Evolutionary conservation across 441 rosid species (phyloP), one percentile per base, ranked within the genome.

Genomic region (Melastoma candidum): DNA sequence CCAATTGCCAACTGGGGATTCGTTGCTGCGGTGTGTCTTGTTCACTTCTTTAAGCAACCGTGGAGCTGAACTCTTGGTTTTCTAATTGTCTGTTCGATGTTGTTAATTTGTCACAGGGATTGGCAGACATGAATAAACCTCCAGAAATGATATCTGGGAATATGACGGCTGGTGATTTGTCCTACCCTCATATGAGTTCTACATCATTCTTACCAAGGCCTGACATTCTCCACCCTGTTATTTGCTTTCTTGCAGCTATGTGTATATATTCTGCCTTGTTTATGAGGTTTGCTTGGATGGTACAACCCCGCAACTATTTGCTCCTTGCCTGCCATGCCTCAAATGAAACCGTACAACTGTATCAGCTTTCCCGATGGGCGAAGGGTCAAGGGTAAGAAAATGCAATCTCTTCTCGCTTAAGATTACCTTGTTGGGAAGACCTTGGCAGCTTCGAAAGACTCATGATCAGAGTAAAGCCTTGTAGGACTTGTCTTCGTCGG

Each of bases 271-370:
- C 92, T 3, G 89, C 78, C 57, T 68, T 85, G 68, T 84, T 82
- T 76, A 83, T 85, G 94, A 90, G 98, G 67, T 90, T 90, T 76
- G 95, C 98, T 1, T 87, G 96, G 95, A 92, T 88, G 97, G 98
- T 92, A 29, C 95, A 81, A 67, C 97, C 97, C 0, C 97, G 97
- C 32, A 88, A 85, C 83, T 88, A 88, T 70, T 75, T 88, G 29
- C 92, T 88, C 58, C 77, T 88, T 49, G 87, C 88, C 44, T 92
- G 97, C 45, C 98, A 85, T 79, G 95, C 78, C 58, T 88, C 98
- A 36, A 92, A 85, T 51, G 98, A 92, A 79, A 79, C 84, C 44
- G 95, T 92, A 60, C 98, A 92, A 70, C 89, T 88, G 63, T 92
- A 85, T 71, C 86, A 88, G 52, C 71, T 92, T 47, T 82, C 92